phyloP scores from a whole-genome alignment of 2,329 filamentous ascomycete genomes.

The Chaetomiaceae sp. region DNA sequence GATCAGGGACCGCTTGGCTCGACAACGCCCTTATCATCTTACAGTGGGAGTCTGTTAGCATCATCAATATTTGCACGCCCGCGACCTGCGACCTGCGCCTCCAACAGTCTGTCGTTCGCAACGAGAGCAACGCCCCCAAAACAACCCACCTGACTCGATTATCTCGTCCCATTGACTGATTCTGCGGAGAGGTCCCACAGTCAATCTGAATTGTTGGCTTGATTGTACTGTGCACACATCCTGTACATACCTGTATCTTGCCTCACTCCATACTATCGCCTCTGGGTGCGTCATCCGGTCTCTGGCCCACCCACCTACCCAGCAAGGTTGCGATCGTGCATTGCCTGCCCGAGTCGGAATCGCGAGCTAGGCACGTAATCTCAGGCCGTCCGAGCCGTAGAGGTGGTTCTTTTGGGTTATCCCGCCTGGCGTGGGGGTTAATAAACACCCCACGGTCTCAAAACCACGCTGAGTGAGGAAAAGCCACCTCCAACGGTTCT shows the following conservation, averaged over 20 bases:
- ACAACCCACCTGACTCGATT: too few species aligned
- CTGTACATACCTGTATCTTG: too few species aligned
- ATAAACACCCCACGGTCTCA: conserved; percentile 1
- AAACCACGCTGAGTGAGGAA: neutral
- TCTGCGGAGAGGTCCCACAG: too few species aligned
- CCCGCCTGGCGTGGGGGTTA: conserved; percentile 19
- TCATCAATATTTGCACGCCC: too few species aligned
- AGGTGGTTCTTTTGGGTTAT: conserved; percentile 11
- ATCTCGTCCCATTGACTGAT: too few species aligned
- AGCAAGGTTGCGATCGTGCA: conserved; percentile 9
- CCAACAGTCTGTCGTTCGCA: too few species aligned
- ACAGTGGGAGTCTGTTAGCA: too few species aligned
- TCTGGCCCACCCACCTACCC: neutral
- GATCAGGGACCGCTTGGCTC: too few species aligned
- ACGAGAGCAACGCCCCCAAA: too few species aligned
- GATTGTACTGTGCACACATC: neutral
- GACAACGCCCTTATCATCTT: too few species aligned
- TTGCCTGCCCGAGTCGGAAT: conserved; percentile 8
- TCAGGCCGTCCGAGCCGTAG: conserved; percentile 17
- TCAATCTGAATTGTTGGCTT: too few species aligned
- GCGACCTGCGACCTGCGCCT: too few species aligned
- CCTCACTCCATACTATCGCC: neutral
- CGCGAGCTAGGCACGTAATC: conserved; percentile 12
- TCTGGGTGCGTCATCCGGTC: conserved; percentile 9
- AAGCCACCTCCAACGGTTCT: neutral